Evolutionary conservation across 495 filamentous ascomycete genomes (phyloP), one percentile per base, ranked within the genome.

Genomic region (Tuber aestivum): DNA sequence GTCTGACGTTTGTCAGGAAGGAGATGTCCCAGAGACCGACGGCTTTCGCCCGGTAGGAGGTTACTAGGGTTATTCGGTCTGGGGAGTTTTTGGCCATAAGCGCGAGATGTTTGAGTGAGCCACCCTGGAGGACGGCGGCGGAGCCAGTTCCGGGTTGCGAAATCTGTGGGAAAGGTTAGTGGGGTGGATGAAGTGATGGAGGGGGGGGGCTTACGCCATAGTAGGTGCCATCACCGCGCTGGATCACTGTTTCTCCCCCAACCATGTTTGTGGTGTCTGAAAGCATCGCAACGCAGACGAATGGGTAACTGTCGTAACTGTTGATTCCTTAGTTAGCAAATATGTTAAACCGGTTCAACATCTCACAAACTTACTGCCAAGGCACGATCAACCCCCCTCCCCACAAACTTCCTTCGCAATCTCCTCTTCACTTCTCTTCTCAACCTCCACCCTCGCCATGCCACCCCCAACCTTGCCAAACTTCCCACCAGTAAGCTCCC

Each of bases 191-290:
- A 9, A 20, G 16, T 27, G n/a, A 21, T 37, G 5, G 40, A 7
- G 40, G 1, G 4, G 44, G 9, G 41, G 38, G 14, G 41, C 78
- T 41, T 77, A 82, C 84, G 72, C 83, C 83, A 69, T 74, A 77
- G 44, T 81, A 40, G 41, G 68, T 50, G 3, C 82, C 82, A 72
- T 85, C 78, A 0, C 84, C 83, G 32, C 77, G 81, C 50, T 76
- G 79, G 27, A 85, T 82, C 70, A 84, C 82, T 14, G 84, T 85
- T 73, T 85, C 84, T 23, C 84, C 83, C 0, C 83, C 84, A 32
- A 83, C 70, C 84, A 85, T 84, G 20, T 77, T 73, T 3, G 79
- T 75, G 3, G 84, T 84, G 35, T 84, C 83, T 56, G 80, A 83
- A 20, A 85, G 71, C 84, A 85, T 85, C 14, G 82, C 37, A 1